Conservation (phyloP, 2,329 filamentous ascomycete genomes). For the Aspergillus floridensis region DNA sequence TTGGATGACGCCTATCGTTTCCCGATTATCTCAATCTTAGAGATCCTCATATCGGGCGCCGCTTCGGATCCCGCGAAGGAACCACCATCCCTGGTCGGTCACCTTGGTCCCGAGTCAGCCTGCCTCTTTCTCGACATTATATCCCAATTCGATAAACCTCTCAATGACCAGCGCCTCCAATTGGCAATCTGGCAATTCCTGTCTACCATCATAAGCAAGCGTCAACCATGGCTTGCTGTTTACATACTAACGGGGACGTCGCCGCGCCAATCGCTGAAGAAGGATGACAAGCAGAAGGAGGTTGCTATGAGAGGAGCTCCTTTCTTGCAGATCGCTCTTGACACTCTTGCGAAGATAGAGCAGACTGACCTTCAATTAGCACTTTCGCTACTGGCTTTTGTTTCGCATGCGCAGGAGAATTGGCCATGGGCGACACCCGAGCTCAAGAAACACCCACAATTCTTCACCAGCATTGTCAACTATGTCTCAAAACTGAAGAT, state of each 20-base stretch:
- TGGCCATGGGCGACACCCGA: slow-evolving; percentile 93
- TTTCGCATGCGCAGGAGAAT: slow-evolving; percentile 83
- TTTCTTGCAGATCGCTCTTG: slow-evolving; percentile 71
- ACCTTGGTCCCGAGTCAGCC: slow-evolving; percentile 77
- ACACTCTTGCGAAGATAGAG: slow-evolving; percentile 65
- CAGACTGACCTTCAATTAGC: slow-evolving; percentile 64
- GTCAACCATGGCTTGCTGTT: slow-evolving; percentile 94
- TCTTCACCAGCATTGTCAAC: slow-evolving; percentile 68
- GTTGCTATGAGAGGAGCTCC: slow-evolving; percentile 57
- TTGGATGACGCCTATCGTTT: slow-evolving; percentile 64
- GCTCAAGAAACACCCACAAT: slow-evolving; percentile 68
- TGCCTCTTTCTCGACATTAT: slow-evolving; percentile 80
- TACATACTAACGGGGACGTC: slow-evolving; percentile 86
- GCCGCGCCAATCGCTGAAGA: slow-evolving; percentile 69
- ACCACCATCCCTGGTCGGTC: slow-evolving; percentile 88
- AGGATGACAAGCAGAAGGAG: slow-evolving; percentile 48
- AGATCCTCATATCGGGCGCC: slow-evolving; percentile 69
- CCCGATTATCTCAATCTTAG: slow-evolving; percentile 66
- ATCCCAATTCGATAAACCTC: slow-evolving; percentile 72
- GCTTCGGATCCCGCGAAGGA: slow-evolving; percentile 63
- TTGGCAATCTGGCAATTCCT: slow-evolving; percentile 80
- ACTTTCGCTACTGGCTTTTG: slow-evolving; percentile 78
- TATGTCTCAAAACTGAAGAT: slow-evolving; percentile 64
- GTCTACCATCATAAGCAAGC: slow-evolving; percentile 78
- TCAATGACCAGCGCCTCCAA: slow-evolving; percentile 63